phyloP scores from a whole-genome alignment of 176 grass and related monocot genomes.

The Pharus latifolius region DNA sequence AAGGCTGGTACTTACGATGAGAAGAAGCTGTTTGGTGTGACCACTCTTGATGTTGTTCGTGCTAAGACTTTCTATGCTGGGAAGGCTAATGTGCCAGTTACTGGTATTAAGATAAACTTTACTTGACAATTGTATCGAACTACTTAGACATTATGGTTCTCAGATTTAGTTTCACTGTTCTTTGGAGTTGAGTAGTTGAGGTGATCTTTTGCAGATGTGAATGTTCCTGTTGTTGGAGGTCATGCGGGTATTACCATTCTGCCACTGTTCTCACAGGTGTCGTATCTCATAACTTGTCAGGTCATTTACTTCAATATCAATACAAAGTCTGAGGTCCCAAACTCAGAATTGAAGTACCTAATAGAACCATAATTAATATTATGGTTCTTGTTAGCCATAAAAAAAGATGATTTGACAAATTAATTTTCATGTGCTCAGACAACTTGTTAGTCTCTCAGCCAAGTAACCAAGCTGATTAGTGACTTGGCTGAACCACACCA shows the following conservation, averaged over 20 bases:
- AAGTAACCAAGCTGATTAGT: too few species aligned
- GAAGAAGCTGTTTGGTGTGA: conserved; percentile 89
- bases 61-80: conserved; percentile 88
- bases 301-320: background rate
- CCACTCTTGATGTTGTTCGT: conserved; percentile 84
- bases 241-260: conserved; percentile 87
- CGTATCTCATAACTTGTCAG: background rate
- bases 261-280: conserved; percentile 83
- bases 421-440: too few species aligned
- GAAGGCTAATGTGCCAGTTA: conserved; percentile 70
- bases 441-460: too few species aligned
- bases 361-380: background rate
- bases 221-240: conserved; percentile 83
- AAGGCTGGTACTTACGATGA: conserved; percentile 81
- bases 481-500: too few species aligned
- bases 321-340: background rate
- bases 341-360: background rate
- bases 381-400: background rate
- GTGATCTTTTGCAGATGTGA: conserved; percentile 41
- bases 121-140: background rate
- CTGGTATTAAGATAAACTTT: conserved; percentile 15
- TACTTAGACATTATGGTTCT: background rate
- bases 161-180: background rate
- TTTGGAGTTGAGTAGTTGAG: background rate
- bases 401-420: background rate